Conservation (phyloP, 345 rosid genomes). For the Gossypium longicalyx region DNA sequence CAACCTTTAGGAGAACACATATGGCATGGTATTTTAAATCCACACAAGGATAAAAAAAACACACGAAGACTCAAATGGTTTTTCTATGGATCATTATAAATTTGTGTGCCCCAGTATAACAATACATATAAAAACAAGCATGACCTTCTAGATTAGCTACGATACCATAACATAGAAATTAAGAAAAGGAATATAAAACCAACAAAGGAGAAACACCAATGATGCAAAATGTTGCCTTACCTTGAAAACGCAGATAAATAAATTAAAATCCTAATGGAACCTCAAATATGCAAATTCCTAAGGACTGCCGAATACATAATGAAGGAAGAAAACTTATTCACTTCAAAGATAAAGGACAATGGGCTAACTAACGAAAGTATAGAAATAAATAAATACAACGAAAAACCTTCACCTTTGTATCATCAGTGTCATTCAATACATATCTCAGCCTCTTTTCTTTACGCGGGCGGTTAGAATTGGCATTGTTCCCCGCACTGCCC, state of each 20-base stretch:
- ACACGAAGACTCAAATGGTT: background rate
- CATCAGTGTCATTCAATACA: slow-evolving; percentile 75
- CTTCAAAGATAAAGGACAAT: background rate
- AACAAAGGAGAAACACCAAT: background rate
- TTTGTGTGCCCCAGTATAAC: background rate
- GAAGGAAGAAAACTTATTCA: background rate
- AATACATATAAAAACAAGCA: background rate
- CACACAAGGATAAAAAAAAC: background rate
- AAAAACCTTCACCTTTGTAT: slow-evolving; percentile 52
- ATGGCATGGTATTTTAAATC: background rate
- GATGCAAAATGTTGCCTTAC: background rate
- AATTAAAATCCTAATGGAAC: background rate
- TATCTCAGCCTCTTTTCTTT: slow-evolving; percentile 95
- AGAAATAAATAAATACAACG: background rate
- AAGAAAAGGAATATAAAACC: background rate
- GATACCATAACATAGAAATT: background rate
- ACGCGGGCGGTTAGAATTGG: slow-evolving; percentile 80
- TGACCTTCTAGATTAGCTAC: background rate
- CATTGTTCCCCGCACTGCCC: slow-evolving; percentile 92
- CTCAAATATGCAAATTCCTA: background rate
- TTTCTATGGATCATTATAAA: background rate
- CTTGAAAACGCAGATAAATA: background rate
- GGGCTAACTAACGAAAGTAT: background rate
- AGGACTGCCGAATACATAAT: background rate
- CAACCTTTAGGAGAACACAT: background rate